These are phyloP conservation scores for Aspergillus jensenii DNA, from an alignment of 2,329 filamentous ascomycete species.

Conservation along the genomic window DNA sequence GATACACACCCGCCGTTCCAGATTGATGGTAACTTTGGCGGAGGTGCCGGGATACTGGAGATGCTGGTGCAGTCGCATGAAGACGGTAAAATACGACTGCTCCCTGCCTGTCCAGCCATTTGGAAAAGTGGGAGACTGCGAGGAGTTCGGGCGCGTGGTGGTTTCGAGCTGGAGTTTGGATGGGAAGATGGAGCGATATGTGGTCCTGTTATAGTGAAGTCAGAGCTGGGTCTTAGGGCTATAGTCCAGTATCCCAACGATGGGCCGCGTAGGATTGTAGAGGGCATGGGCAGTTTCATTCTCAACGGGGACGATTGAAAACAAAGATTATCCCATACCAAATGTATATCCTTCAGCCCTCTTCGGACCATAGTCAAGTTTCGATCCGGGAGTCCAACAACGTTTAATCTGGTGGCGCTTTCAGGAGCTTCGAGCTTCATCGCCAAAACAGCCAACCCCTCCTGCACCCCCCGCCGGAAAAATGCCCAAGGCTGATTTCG, in stretches of 20 bases:
- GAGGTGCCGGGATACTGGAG: constrained; percentile 49
- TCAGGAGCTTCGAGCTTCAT: constrained; percentile 1
- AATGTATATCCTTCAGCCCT: too few relatives aligned
- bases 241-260: constrained; percentile 21
- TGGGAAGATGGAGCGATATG: constrained; percentile 33
- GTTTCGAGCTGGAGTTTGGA: constrained; percentile 38
- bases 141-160: constrained; percentile 37
- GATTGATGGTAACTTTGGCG: constrained; percentile 54
- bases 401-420: background rate
- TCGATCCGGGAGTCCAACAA: too few relatives aligned
- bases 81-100: constrained; percentile 34
- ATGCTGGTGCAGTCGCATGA: constrained; percentile 45
- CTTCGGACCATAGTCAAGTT: too few relatives aligned
- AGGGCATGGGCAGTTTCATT: constrained; percentile 7
- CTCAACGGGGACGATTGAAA: constrained; percentile 11
- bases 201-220: constrained; percentile 16
- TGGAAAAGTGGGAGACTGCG: constrained; percentile 37
- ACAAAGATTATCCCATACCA: background rate
- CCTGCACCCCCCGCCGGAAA: constrained; percentile 9
- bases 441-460: background rate
- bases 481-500: constrained; percentile 9
- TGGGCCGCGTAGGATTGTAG: constrained; percentile 15
- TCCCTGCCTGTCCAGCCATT: constrained; percentile 39
- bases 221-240: constrained; percentile 14
- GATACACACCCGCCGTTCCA: constrained; percentile 51